Conservation (phyloP, 441 rosid species). For the Breynia disticha region DNA sequence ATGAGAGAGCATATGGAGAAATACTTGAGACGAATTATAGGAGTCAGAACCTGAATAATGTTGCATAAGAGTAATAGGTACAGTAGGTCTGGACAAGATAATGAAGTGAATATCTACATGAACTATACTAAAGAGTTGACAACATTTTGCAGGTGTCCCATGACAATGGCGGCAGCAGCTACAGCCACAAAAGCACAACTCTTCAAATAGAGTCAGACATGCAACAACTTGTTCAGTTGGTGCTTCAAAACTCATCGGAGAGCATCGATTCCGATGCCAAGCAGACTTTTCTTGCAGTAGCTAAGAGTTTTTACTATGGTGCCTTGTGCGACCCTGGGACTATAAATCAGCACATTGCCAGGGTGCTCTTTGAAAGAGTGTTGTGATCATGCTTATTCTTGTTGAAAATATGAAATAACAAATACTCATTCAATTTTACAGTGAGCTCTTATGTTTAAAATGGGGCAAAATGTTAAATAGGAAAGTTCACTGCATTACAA, state of each 20-base stretch:
- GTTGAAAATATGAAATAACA: too few relatives aligned
- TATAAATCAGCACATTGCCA: conserved; percentile 47
- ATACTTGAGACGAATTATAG: too few relatives aligned
- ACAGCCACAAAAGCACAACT: conserved; percentile 12
- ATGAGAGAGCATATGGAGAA: too few relatives aligned
- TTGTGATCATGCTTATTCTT: background rate
- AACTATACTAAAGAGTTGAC: background rate
- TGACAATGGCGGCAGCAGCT: conserved; percentile 14
- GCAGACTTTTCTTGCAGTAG: conserved; percentile 45
- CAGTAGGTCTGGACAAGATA: too few relatives aligned
- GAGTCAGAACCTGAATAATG: too few relatives aligned
- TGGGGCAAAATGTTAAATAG: too few relatives aligned
- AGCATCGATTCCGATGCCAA: conserved; percentile 27
- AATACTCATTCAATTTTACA: too few relatives aligned
- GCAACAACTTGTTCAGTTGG: conserved; percentile 55
- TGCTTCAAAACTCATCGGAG: conserved; percentile 21
- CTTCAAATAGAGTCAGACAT: conserved; percentile 38
- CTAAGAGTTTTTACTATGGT: conserved; percentile 52
- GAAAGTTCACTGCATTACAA: too few relatives aligned
- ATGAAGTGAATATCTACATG: too few relatives aligned
- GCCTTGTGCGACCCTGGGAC: conserved; percentile 41
- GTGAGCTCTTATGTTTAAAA: too few relatives aligned
- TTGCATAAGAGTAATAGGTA: too few relatives aligned
- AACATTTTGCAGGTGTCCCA: conserved; percentile 22
- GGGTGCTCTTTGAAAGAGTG: conserved; percentile 62